Percentiles rank a stretch among this genome's conserved stretches.
These are phyloP conservation scores for Polyporus tsugae DNA, from an alignment of 1,284 basidiomycete species.

Conservation along the genomic window DNA sequence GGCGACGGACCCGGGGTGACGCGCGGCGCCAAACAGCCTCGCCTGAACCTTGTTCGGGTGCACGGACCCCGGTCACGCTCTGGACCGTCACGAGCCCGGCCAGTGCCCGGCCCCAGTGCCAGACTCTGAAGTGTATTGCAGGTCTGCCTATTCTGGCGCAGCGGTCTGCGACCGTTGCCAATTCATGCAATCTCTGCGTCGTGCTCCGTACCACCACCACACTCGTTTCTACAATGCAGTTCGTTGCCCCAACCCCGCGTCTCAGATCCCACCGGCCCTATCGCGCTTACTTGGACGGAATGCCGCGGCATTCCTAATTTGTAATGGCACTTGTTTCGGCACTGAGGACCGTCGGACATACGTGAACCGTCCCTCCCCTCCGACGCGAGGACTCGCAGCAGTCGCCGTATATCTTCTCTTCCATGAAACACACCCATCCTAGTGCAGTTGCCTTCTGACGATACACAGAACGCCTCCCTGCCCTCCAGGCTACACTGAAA, in stretches of 20 bases:
- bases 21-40: conserved; percentile 38
- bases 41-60: conserved; percentile 30
- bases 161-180: conserved; percentile 1
- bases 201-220: background rate
- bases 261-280: background rate
- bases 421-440: conserved; percentile 30
- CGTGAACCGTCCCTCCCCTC: background rate
- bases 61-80: conserved; percentile 35
- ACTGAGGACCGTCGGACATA: conserved; percentile 19
- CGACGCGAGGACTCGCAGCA: background rate
- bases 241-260: background rate
- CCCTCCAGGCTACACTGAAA: background rate
- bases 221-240: background rate
- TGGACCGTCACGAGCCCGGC: no score
- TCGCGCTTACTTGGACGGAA: background rate
- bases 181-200: background rate
- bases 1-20: conserved; percentile 34
- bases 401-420: conserved; percentile 17
- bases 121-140: background rate
- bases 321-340: conserved; percentile 21
- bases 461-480: conserved; percentile 10
- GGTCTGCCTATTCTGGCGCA: background rate
- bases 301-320: conserved; percentile 13
- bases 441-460: conserved; percentile 25
- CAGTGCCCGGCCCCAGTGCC: background rate